Evolutionary conservation across 2,329 filamentous ascomycete species (phyloP).

Genomic region (Claviceps maximensis): DNA sequence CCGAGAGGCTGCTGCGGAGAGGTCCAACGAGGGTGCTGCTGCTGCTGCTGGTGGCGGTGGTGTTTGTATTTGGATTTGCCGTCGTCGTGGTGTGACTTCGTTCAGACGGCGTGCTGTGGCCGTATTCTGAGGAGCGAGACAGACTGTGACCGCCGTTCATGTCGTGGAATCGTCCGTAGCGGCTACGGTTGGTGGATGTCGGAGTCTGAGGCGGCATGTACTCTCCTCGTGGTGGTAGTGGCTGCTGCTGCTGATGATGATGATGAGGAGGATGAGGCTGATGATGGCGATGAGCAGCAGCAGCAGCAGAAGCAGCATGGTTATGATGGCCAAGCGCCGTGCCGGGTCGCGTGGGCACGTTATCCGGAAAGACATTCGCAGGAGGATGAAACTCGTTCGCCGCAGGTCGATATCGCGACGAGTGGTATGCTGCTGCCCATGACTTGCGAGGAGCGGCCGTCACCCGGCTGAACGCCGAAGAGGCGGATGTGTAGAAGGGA

Average conservation of each 20-base stretch:
- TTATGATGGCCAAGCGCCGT: slow-evolving; percentile 10
- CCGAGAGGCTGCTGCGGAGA: slow-evolving; percentile 9
- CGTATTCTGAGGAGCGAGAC: background rate
- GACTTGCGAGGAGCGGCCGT: background rate
- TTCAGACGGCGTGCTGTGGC: background rate
- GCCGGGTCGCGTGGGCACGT: slow-evolving; percentile 5
- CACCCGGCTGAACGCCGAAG: slow-evolving; percentile 8
- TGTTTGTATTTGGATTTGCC: background rate
- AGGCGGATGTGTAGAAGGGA: background rate
- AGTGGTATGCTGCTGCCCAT: background rate
- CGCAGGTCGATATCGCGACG: slow-evolving; percentile 17
- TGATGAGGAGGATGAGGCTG: background rate
- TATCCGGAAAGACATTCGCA: background rate
- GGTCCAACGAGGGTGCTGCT: slow-evolving; percentile 7
- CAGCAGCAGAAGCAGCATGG: background rate
- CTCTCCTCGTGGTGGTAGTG: slow-evolving; percentile 9
- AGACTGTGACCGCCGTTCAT: slow-evolving; percentile 2
- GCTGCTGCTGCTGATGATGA: background rate
- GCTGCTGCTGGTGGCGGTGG: background rate
- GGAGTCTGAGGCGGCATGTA: slow-evolving; percentile 20
- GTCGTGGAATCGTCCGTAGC: slow-evolving; percentile 19
- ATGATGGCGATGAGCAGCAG: background rate
- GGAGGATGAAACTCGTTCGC: slow-evolving; percentile 21
- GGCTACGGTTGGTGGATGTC: slow-evolving; percentile 12
- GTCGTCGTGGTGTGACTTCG: background rate